Evolutionary conservation across 495 filamentous ascomycete genomes (phyloP).

Genomic region (Xylaria acuta): DNA sequence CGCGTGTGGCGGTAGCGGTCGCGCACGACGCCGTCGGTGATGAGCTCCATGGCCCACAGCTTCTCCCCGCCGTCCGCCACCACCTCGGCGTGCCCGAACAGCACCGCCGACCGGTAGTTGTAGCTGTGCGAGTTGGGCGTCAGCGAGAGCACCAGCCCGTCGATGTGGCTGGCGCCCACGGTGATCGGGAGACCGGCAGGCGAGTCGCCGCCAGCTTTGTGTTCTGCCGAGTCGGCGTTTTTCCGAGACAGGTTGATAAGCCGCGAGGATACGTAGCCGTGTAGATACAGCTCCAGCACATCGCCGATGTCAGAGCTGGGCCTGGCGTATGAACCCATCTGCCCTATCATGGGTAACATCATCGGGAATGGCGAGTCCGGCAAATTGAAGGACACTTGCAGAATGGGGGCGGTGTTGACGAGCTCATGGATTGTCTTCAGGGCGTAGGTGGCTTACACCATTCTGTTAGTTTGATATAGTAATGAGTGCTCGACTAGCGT

Average conservation of each 20-base stretch:
- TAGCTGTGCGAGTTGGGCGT: slow-evolving; percentile 82
- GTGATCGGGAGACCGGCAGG: slow-evolving; percentile 63
- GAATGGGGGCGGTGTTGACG: slow-evolving; percentile 75
- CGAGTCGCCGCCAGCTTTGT: slow-evolving; percentile 15
- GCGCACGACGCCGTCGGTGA: slow-evolving; percentile 77
- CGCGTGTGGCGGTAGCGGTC: slow-evolving; percentile 74
- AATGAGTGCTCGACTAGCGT: not conserved
- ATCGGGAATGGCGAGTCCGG: slow-evolving; percentile 70
- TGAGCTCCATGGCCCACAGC: slow-evolving; percentile 79
- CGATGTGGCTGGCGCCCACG: slow-evolving; percentile 68
- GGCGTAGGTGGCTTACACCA: slow-evolving; percentile 70
- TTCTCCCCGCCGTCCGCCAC: slow-evolving; percentile 76
- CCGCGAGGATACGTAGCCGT: slow-evolving; percentile 84
- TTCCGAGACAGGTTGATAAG: slow-evolving; percentile 72
- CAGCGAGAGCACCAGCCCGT: slow-evolving; percentile 77
- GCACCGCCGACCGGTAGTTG: slow-evolving; percentile 85
- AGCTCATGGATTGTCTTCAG: slow-evolving; percentile 78
- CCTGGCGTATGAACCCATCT: slow-evolving; percentile 73
- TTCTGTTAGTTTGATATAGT: slow-evolving; percentile 11
- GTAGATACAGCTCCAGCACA: slow-evolving; percentile 80
- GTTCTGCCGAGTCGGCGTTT: too few species aligned
- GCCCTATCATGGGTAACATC: slow-evolving; percentile 83
- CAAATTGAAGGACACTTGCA: slow-evolving; percentile 83
- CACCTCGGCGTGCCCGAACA: slow-evolving; percentile 75
- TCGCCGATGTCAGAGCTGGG: slow-evolving; percentile 69